Conservation (phyloP, 2,329 filamentous ascomycete species). For the Venturia effusa region DNA sequence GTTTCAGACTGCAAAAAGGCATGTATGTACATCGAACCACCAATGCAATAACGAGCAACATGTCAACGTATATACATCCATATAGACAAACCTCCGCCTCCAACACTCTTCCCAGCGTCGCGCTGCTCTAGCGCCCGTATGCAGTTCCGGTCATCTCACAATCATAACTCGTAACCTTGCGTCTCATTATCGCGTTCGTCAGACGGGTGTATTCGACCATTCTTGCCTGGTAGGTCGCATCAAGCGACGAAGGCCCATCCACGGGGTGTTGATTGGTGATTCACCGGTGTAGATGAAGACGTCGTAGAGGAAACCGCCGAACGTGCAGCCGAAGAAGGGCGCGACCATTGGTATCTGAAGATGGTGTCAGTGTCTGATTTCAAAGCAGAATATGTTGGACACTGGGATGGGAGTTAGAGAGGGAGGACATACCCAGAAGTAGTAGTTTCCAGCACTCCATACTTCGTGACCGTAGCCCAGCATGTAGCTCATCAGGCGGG, state of each 20-base stretch:
- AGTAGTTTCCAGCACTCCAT: conserved; percentile 57
- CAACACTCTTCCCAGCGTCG: neutral
- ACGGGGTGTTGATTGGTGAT: conserved; percentile 13
- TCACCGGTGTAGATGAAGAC: conserved; percentile 16
- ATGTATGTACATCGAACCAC: too few relatives aligned
- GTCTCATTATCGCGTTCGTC: neutral
- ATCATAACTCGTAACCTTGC: neutral
- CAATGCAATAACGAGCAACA: too few relatives aligned
- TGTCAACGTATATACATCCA: too few relatives aligned
- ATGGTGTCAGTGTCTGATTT: neutral
- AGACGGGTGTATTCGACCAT: conserved; percentile 8
- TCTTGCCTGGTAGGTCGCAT: conserved; percentile 2
- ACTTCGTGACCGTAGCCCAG: conserved; percentile 58
- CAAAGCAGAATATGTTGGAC: neutral
- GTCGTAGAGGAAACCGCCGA: conserved; percentile 12
- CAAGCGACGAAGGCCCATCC: conserved; percentile 11
- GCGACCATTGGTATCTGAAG: conserved; percentile 11
- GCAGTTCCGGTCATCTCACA: too few relatives aligned
- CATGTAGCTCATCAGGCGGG: conserved; percentile 54
- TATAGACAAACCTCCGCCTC: too few relatives aligned
- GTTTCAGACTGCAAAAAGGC: too few relatives aligned
- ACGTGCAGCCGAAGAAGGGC: conserved; percentile 11
- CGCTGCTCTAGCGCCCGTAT: neutral
- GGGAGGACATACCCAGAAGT: conserved; percentile 52
- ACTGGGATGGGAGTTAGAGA: too few relatives aligned